Evolutionary conservation across 495 filamentous ascomycete genomes (phyloP).

Genomic region (Penicillium paxilli): DNA sequence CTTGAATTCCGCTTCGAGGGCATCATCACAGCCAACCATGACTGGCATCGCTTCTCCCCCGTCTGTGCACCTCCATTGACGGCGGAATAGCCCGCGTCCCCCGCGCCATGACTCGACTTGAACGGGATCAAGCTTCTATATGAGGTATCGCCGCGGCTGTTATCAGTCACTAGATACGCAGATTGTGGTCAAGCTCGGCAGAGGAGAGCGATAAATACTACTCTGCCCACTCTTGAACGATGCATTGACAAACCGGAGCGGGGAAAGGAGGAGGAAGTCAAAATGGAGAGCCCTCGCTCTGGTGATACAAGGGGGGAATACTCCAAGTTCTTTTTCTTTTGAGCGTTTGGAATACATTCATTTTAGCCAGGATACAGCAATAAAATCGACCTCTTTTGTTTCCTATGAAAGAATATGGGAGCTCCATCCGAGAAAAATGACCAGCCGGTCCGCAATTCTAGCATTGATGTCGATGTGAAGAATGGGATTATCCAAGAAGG

Average conservation of each 20-base stretch:
- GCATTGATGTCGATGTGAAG: slow-evolving; percentile 18
- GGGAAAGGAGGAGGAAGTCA: neutral
- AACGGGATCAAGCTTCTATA: slow-evolving; percentile 11
- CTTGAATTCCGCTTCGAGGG: neutral
- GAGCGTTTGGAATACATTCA: neutral
- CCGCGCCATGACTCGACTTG: neutral
- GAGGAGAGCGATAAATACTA: neutral
- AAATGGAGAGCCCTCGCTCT: slow-evolving; percentile 1
- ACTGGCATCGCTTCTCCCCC: neutral
- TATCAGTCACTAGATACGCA: slow-evolving; percentile 8
- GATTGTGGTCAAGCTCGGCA: neutral
- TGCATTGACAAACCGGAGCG: slow-evolving; percentile 2
- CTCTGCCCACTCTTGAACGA: too few species aligned
- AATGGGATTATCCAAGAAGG: slow-evolving; percentile 9
- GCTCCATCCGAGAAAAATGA: slow-evolving; percentile 7
- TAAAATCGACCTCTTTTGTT: neutral
- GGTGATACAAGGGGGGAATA: too few species aligned
- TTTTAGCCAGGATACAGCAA: neutral
- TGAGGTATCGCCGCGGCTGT: slow-evolving; percentile 10
- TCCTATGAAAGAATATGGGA: neutral
- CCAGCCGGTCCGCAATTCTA: neutral
- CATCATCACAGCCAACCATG: slow-evolving; percentile 7
- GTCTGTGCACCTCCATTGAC: slow-evolving; percentile 7
- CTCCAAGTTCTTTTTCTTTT: neutral
- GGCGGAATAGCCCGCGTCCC: slow-evolving; percentile 11